phyloP scores from a whole-genome alignment of 164 flowering plant species.

The Annona cherimola region DNA sequence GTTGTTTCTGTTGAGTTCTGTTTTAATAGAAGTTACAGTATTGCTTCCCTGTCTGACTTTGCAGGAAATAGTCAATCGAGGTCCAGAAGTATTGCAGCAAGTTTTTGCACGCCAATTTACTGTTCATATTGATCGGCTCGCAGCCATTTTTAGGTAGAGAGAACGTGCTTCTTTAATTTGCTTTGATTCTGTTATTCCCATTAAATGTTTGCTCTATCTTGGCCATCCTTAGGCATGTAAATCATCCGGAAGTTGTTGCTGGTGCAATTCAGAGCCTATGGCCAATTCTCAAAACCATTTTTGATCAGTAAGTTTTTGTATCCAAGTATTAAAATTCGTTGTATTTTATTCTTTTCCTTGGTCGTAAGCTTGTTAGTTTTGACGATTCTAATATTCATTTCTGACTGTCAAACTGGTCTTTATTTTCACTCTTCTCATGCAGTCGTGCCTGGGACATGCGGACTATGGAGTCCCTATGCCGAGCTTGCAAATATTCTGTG shows the following conservation, averaged over 20 bases:
- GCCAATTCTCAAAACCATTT: conserved; percentile 90
- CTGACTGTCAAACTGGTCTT: conserved; percentile 4
- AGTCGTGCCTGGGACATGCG: conserved; percentile 99
- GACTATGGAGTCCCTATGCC: conserved; percentile 96
- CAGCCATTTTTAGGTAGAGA: conserved; percentile 77
- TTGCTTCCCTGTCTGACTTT: conserved; percentile 11
- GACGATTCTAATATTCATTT: background rate
- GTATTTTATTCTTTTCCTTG: background rate
- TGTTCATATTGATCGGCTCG: conserved; percentile 87
- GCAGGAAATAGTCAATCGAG: conserved; percentile 80
- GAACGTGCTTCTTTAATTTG: background rate
- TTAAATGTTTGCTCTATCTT: background rate
- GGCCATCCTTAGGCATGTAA: conserved; percentile 60
- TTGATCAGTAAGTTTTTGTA: conserved; percentile 66
- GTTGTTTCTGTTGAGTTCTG: background rate
- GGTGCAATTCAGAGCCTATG: conserved; percentile 92
- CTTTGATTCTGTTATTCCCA: background rate
- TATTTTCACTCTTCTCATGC: conserved; percentile 17
- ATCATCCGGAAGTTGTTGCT: conserved; percentile 96
- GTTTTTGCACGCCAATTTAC: conserved; percentile 77
- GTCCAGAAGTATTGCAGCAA: conserved; percentile 59
- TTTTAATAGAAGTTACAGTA: too few relatives aligned
- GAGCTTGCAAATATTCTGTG: conserved; percentile 98
- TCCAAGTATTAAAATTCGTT: background rate
- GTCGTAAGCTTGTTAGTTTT: background rate